Percentiles rank a stretch among this genome's conserved stretches.
Evolutionary conservation across 108 stramenopile genomes (phyloP).

Genomic region (Pinguiococcus pyrenoidosus): DNA sequence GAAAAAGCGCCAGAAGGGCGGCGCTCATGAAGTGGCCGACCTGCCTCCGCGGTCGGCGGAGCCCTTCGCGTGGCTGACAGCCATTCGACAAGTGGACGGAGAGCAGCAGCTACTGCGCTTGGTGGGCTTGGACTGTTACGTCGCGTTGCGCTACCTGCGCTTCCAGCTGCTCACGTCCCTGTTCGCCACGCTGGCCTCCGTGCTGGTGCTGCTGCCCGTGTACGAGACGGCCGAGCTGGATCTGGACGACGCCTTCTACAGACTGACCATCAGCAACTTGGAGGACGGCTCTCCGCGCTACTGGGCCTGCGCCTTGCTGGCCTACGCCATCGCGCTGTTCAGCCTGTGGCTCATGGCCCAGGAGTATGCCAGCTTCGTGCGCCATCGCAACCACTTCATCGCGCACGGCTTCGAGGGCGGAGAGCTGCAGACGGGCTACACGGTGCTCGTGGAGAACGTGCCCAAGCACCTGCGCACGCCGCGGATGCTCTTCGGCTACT

Average conservation of each 20-base stretch:
- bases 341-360: neutral
- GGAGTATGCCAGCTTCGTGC: neutral
- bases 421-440: neutral
- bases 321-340: neutral
- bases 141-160: neutral
- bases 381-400: neutral
- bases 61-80: too few species aligned
- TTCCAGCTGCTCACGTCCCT: neutral
- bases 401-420: neutral
- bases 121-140: neutral
- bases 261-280: neutral
- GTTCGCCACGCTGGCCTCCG: neutral
- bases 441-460: neutral
- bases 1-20: too few species aligned
- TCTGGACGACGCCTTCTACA: too few species aligned
- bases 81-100: too few species aligned
- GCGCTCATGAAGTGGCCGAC: too few species aligned
- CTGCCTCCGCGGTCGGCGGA: too few species aligned
- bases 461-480: neutral
- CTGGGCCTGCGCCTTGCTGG: neutral
- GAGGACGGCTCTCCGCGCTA: neutral
- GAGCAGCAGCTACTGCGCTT: neutral
- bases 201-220: neutral
- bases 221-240: neutral
- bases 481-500: neutral